phyloP scores from a whole-genome alignment of 441 rosid genomes.

The Adansonia rubrostipa region DNA sequence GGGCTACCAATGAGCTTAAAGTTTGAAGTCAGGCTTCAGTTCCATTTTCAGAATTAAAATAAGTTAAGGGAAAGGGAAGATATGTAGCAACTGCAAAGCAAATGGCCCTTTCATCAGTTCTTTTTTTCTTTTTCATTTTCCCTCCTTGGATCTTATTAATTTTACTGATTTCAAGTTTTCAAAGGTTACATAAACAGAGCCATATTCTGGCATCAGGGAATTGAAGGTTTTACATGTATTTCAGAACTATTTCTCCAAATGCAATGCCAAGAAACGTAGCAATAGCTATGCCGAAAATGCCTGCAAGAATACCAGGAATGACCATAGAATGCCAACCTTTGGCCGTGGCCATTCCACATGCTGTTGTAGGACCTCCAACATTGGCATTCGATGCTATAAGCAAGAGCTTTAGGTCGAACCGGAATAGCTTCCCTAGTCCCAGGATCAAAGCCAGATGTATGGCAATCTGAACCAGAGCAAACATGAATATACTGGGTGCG shows the following conservation, averaged over 20 bases:
- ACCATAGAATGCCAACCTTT: slow-evolving; percentile 82
- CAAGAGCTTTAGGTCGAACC: slow-evolving; percentile 60
- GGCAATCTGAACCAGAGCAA: slow-evolving; percentile 71
- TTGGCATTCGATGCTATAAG: slow-evolving; percentile 94
- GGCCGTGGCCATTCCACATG: slow-evolving; percentile 90
- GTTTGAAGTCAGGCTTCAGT: no score
- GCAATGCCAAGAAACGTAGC: slow-evolving; percentile 80
- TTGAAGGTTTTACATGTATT: slow-evolving; percentile 46
- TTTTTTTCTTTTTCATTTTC: no score
- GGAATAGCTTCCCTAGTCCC: slow-evolving; percentile 73
- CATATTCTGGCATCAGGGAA: background rate
- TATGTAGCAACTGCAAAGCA: no score
- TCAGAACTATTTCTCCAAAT: slow-evolving; percentile 60
- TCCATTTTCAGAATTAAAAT: no score
- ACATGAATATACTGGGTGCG: slow-evolving; percentile 84
- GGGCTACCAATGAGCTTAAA: no score
- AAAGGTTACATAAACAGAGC: no score
- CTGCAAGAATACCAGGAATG: slow-evolving; percentile 77
- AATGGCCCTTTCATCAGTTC: no score
- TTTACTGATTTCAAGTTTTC: no score
- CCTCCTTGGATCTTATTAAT: no score
- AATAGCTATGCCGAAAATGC: slow-evolving; percentile 78
- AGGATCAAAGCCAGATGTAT: slow-evolving; percentile 72
- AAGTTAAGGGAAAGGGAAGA: no score
- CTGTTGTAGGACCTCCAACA: slow-evolving; percentile 93